Evolutionary conservation across 2,329 filamentous ascomycete genomes (phyloP), one percentile per base, ranked within the genome.

Genomic region (Chaetomiaceae sp.): DNA sequence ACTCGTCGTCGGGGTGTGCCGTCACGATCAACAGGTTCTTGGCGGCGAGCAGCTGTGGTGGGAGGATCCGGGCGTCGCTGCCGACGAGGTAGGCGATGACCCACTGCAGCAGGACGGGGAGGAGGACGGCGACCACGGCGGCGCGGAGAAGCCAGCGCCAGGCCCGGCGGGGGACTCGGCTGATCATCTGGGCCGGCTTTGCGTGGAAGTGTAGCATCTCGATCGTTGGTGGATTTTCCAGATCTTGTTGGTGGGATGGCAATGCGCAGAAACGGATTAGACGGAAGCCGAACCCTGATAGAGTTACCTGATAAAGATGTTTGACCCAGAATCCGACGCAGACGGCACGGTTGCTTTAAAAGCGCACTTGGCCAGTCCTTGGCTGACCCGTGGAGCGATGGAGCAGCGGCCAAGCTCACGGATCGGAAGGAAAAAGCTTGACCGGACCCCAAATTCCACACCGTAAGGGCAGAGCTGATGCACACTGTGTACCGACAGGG

Each of bases 1-100:
- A 69, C 58, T 77, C 77, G 7, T 72, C 69, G 31, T 70, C 70
- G 14, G 66, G 66, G 37, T 71, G 69, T 2, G 71, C 70, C 12
- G 70, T 72, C 12, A 73, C 68, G 29, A 72, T 61, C 22, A 73
- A 54, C 4, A 72, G 56, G 56, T 67, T 72, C 37, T 64, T 66
- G 14, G 69, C 66, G 45, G 56, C 55, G 12, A 65, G 63, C 17
- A 73, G 65, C 38, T 67, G 65, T 0, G 63, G 59, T 6, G 71
- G 70, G 2, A 72, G 63, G 43, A 73, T 60, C 6, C 70, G 60
- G 15, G 68, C 68, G 54, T 71, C 68, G 31, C 63, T 61, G 17
- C 67, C 69, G 9, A 73, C 61, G 6, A 66, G 19, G 47, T 72
- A 72, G 19, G 67, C 71, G 11, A 72, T 55, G 9, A 68, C 34